Percentiles rank a stretch among this genome's conserved stretches.
Evolutionary conservation across 805 yeast genomes (phyloP).

Genomic region (Candida stauntonica): DNA sequence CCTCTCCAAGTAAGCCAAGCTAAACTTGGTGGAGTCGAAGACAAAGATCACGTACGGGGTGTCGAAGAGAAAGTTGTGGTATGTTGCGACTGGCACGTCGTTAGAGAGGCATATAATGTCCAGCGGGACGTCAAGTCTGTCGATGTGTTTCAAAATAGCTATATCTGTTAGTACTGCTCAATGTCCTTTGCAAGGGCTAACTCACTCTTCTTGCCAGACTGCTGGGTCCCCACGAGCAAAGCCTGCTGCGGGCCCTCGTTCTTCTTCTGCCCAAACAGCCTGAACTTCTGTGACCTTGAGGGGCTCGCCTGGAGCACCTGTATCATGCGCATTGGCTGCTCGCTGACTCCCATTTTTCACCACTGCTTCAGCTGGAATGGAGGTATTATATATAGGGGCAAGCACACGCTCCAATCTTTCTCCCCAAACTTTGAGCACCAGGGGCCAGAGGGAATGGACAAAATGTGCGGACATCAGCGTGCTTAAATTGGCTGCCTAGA

Average conservation of each 20-base stretch:
- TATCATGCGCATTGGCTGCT: conserved; percentile 10
- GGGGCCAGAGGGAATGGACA: too few species aligned
- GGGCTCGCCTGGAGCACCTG: conserved; percentile 20
- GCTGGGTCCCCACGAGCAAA: conserved; percentile 17
- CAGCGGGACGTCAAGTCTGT: conserved; percentile 12
- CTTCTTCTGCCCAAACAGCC: conserved; percentile 4
- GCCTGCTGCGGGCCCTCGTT: conserved; percentile 7
- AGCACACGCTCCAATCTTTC: too few species aligned
- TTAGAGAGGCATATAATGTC: conserved; percentile 20
- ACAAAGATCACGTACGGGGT: conserved; percentile 18
- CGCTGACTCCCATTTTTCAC: neutral
- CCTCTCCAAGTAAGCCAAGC: conserved; percentile 11
- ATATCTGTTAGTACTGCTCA: conserved; percentile 3
- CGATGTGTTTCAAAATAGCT: conserved; percentile 16
- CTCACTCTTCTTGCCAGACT: conserved; percentile 20
- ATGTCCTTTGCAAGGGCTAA: neutral
- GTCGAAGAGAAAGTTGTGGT: conserved; percentile 20
- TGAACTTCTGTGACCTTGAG: conserved; percentile 7
- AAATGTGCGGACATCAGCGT: neutral
- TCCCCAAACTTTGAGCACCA: too few species aligned
- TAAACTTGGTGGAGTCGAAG: conserved; percentile 18
- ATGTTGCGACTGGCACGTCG: conserved; percentile 17
- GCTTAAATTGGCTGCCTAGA: neutral
- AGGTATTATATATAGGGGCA: too few species aligned
- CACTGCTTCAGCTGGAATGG: too few species aligned